Base-by-base conservation (phyloP, 352 stramenopile species). In the Elongisporangium senticosum region DNA sequence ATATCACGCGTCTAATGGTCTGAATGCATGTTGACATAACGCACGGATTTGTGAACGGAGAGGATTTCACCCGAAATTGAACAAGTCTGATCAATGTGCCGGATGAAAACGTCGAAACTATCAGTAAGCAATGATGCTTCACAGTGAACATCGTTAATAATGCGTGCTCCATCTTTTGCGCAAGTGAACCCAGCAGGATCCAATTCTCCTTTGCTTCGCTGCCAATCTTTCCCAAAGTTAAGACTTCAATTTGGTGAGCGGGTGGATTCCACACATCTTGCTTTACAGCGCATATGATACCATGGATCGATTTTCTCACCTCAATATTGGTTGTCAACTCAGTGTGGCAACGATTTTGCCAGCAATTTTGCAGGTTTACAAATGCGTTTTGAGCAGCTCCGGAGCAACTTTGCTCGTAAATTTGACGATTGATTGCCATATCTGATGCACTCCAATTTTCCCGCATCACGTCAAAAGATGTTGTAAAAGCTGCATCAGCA, bases 211-310 rank as follows among this genome's bases (percentile, higher is more conserved):
- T 61, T 22, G 55, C 56, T 48, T 33, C 62, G 3, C 55, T n/a
- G 21, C 63, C 65, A 33, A 59, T 58, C 19, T 51, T 48, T 22
- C 2, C 17, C 7, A 73, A 19, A 28, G 68, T 73, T 13, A 67
- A 59, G 19, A 73, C 39, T 22, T 68, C 69, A 8, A 75, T 6
- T 13, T 68, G 65, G n/a, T 75, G 48, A 2, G 68, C 58, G 15
- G 68, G 61, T 15, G 62, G 55, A 17, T 73, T 60, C 68, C 64
- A 75, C 3, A 65, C 33, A 22, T 75, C 68, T 33, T 59, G 56
- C 7, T 47, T 11, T 4, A 64, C 20, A 20, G 59, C 49, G 17
- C 58, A 71, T 17, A 59, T 58, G 52, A 73, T 53, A 10, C 4
- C 20, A 11, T 0, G 3, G 3, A 11, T 6, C 14, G 55, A 47